Conservation (phyloP, 768 basidiomycete genomes). For the Leucosporidium creatinivorum region DNA sequence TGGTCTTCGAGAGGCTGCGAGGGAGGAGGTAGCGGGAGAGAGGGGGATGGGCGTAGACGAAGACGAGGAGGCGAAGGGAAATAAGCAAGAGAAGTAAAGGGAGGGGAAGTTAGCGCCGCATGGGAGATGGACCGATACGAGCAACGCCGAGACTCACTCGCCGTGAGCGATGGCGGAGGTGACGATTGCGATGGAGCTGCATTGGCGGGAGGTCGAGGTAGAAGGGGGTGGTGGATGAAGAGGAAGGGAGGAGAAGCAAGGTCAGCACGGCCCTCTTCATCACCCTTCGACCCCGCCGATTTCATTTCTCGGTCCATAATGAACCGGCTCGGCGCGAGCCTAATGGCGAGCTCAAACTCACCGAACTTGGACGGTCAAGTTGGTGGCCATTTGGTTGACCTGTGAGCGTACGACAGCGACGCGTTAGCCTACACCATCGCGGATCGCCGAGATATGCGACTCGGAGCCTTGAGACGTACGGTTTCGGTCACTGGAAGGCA, state of each 20-base stretch:
- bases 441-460: neutral
- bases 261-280: neutral
- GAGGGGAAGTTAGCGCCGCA: neutral
- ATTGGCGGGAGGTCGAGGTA: neutral
- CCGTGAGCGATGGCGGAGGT: slow-evolving; percentile 33
- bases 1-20: slow-evolving; percentile 44
- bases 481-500: slow-evolving; percentile 27
- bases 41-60: neutral
- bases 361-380: slow-evolving; percentile 39
- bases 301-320: too few relatives aligned
- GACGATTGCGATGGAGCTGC: slow-evolving; percentile 41
- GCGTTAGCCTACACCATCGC: neutral
- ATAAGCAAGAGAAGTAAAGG: neutral
- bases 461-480: neutral
- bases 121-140: neutral
- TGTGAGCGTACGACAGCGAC: neutral
- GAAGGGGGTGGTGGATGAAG: too few relatives aligned
- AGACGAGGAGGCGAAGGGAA: neutral
- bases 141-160: slow-evolving; percentile 14
- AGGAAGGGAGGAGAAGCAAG: neutral
- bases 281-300: too few relatives aligned
- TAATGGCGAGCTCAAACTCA: slow-evolving; percentile 1
- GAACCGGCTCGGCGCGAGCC: neutral
- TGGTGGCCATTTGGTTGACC: slow-evolving; percentile 35
- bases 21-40: neutral